Evolutionary conservation across 495 filamentous ascomycete genomes (phyloP), one percentile per base, ranked within the genome.

Genomic region (Thozetella sp.): DNA sequence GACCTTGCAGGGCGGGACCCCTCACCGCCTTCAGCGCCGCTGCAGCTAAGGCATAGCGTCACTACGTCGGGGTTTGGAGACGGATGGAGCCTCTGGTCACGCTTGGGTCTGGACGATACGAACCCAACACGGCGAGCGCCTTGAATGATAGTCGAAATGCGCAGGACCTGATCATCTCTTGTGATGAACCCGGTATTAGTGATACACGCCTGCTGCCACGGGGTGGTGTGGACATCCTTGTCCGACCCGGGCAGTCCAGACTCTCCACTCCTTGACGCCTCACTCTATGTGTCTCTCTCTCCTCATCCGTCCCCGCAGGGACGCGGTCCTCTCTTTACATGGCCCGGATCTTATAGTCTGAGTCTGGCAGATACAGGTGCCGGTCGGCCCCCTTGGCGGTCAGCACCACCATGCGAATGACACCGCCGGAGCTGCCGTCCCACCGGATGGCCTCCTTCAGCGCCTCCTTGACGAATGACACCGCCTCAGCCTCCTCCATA

Each of bases 401-500:
- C 79, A 99, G 76, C 54, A 99, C 95, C 55, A 97, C 96, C 90
- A 99, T 87, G 61, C 95, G 87, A 70, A 99, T 99, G 51, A 99
- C 95, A 73, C 96, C 95, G 55, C 95, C 95, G 12, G 96, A 98
- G 80, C 93, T 97, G 46, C 95, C 94, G 73, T 99, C 95, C 95
- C 95, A 98, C 77, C 96, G 97, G 82, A 99, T 96, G 15, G 95
- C 95, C 79, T 99, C 93, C 67, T 86, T 81, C 72, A 99, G 76
- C 12, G 95, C 86, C 43, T 86, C 88, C 73, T 96, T 97, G 65
- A 99, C 96, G 63, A 98, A 99, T 25, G 87, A 75, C 57, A 99
- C 84, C n/a, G 95, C 96, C 60, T 96, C 93, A 45, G 85, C 81
- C 82, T 99, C 94, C 23, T 89, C 90, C 93, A 99, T 98, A 64